These are phyloP conservation scores for Aspergillus tamarii DNA, from an alignment of 2,329 filamentous ascomycete species.

Conservation along the genomic window DNA sequence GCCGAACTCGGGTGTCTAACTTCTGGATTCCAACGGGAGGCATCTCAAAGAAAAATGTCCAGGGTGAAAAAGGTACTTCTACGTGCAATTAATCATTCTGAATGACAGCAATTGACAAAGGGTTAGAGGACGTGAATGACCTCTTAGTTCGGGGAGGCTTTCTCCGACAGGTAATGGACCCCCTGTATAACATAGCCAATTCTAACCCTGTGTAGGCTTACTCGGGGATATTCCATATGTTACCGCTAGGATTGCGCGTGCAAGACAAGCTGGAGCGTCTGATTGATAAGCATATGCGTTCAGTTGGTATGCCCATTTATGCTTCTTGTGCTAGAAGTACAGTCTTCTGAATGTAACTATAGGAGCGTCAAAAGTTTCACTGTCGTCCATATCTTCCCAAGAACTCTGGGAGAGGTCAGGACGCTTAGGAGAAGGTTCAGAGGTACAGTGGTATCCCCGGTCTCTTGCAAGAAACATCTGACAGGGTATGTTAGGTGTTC, in stretches of 20 bases:
- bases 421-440: slow-evolving; percentile 75
- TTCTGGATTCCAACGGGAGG: slow-evolving; percentile 81
- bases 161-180: slow-evolving; percentile 64
- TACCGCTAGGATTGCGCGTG: slow-evolving; percentile 83
- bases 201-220: slow-evolving; percentile 63
- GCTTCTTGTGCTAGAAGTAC: not conserved
- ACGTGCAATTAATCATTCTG: not conserved
- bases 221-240: slow-evolving; percentile 86
- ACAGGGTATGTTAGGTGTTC: slow-evolving; percentile 65
- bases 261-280: slow-evolving; percentile 84
- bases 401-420: slow-evolving; percentile 81
- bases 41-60: slow-evolving; percentile 58
- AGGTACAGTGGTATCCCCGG: slow-evolving; percentile 55
- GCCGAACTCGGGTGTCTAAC: slow-evolving; percentile 66
- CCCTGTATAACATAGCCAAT: not conserved
- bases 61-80: slow-evolving; percentile 48
- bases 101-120: slow-evolving; percentile 46
- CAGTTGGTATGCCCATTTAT: slow-evolving; percentile 58
- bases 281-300: slow-evolving; percentile 86
- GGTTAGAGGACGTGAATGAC: slow-evolving; percentile 62
- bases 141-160: slow-evolving; percentile 73
- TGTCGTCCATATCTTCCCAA: slow-evolving; percentile 86
- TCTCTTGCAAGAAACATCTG: not conserved
- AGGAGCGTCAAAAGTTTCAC: slow-evolving; percentile 77
- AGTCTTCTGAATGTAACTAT: slow-evolving; percentile 9